Conservation (phyloP, 257 asterid genomes). For the Marsdenia floribunda region DNA sequence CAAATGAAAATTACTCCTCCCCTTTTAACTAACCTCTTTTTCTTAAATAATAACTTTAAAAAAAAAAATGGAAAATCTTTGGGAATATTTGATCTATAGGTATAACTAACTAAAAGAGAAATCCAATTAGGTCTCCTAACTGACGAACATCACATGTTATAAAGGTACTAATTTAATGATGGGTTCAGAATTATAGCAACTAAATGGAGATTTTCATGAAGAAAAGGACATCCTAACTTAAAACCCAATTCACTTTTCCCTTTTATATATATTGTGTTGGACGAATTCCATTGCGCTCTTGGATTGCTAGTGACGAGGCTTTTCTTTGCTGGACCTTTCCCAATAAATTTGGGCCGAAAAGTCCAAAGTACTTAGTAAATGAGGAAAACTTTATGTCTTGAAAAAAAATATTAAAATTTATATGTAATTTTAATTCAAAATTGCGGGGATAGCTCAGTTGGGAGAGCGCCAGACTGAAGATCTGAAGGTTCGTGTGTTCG, state of each 20-base stretch:
- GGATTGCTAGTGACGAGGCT: too few species aligned
- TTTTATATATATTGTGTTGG: too few species aligned
- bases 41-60: too few species aligned
- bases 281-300: too few species aligned
- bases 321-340: background rate
- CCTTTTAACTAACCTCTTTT: too few species aligned
- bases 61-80: too few species aligned
- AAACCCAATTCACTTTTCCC: too few species aligned
- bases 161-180: background rate
- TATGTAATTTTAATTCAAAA: too few species aligned
- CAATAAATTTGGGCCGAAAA: background rate
- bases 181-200: background rate
- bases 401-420: too few species aligned
- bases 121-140: background rate
- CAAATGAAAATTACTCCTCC: too few species aligned
- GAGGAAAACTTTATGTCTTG: too few species aligned
- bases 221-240: conserved; percentile 1
- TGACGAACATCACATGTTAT: background rate
- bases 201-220: background rate
- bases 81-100: background rate
- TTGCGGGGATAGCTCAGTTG: conserved; percentile 96
- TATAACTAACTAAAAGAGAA: background rate
- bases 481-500: conserved; percentile 48
- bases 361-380: background rate
- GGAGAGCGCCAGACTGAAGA: conserved; percentile 95